Evolutionary conservation across 208 protist genomes (phyloP), one percentile per base, ranked within the genome.

Genomic region (Acanthamoeba triangularis): DNA sequence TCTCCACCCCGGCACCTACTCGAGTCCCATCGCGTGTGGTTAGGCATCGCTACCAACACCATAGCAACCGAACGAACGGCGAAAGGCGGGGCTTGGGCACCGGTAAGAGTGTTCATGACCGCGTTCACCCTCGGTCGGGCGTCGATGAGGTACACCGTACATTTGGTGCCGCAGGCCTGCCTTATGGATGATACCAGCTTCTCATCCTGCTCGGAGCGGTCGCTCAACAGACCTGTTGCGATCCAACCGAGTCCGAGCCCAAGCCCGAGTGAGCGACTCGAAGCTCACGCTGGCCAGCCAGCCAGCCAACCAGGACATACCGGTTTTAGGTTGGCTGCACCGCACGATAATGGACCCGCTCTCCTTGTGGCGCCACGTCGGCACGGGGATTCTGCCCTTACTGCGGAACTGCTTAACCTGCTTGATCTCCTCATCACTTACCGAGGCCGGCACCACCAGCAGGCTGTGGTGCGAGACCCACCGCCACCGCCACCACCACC

Each of bases 271-370:
- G 6, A 69, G 63, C 30, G 30, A 11, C n/a, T 11, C 37, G 67
- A 13, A n/a, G 67, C 33, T 10, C 10, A 25, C 7, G 30, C 5
- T 7, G n/a, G 37, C 16, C 16, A n/a, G 41, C 5, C 28, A 5
- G 8, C 28, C 49, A 52, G 6, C 25, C 3, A 6, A 28, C 54
- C 23, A 35, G 25, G 28, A 69, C 52, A 16, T 52, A 54, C 85
- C 85, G 14, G 85, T 92, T 49, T 92, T 92, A 56, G 90, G 90
- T 25, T 94, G 90, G 72, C 90, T 94, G 90, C 90, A 94, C 6
- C 90, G 63, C 2, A 94, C 90, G 47, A 94, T 94, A 28, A 76
- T 65, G 18, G 90, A 76, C 13, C 69, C 67, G 61, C 67, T 94
- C 47, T 76, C 90, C 25, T 56, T 59, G 72, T 94, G 90, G 10